A percentile compares a stretch with the other conserved stretches of the same genome.
Conservation (phyloP, 306 rosid genomes). For the Lathyrus tuberosus region DNA sequence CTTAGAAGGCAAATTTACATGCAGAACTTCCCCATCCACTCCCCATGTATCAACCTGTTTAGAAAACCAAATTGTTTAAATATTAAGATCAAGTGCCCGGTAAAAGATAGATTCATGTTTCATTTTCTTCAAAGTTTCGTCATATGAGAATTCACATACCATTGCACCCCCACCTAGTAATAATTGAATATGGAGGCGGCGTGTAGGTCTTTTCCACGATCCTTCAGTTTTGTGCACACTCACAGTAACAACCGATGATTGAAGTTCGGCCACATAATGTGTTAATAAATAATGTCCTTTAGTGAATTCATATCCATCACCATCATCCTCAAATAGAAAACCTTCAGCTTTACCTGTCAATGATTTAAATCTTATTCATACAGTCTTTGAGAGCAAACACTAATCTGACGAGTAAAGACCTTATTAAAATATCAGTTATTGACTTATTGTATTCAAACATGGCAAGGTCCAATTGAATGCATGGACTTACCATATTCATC, state of each 20-base stretch:
- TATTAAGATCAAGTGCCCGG: constrained; percentile 16
- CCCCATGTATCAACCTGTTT: constrained; percentile 79
- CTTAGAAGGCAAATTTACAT: constrained; percentile 66
- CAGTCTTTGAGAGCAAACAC: constrained; percentile 4
- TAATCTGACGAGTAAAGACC: constrained; percentile 27
- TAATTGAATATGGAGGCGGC: constrained; percentile 69
- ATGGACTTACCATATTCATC: constrained; percentile 64
- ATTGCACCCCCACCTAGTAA: constrained; percentile 85
- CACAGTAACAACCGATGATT: constrained; percentile 67
- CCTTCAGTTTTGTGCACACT: constrained; percentile 72
- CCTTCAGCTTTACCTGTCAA: constrained; percentile 89
- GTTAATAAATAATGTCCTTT: constrained; percentile 76
- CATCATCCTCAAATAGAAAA: constrained; percentile 85
- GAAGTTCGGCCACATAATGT: constrained; percentile 74
- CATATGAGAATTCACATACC: constrained; percentile 53
- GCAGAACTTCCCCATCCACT: constrained; percentile 79
- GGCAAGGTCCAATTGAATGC: constrained; percentile 23
- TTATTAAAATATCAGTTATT: constrained; percentile 22
- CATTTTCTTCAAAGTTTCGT: constrained; percentile 22
- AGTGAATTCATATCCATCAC: constrained; percentile 90
- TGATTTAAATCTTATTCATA: constrained; percentile 24
- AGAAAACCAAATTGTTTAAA: constrained; percentile 28
- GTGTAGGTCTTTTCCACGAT: constrained; percentile 77
- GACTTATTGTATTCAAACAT: constrained; percentile 5
- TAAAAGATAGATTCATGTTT: constrained; percentile 16